phyloP scores from a whole-genome alignment of 345 rosid genomes.

The Populus tremula region DNA sequence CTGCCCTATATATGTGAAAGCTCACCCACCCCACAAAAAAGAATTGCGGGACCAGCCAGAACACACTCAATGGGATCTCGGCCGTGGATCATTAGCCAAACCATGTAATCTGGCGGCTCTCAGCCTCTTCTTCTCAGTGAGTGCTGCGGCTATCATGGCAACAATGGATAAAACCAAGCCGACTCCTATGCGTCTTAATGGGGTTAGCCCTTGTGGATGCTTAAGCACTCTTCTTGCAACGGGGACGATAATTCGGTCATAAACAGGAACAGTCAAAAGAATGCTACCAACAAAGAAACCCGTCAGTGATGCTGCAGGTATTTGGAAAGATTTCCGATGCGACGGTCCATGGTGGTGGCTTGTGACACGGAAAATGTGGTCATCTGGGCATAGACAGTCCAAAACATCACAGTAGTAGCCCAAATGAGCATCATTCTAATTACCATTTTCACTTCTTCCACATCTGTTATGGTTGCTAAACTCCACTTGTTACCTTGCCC shows the following conservation, averaged over 20 bases:
- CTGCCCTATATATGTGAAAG: slow-evolving; percentile 80
- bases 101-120: slow-evolving; percentile 43
- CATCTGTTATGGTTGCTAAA: slow-evolving; percentile 78
- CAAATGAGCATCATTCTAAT: slow-evolving; percentile 85
- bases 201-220: slow-evolving; percentile 76
- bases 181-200: slow-evolving; percentile 74
- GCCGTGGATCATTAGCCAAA: slow-evolving; percentile 36
- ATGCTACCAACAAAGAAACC: slow-evolving; percentile 83
- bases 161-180: slow-evolving; percentile 55
- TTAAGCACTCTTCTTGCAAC: slow-evolving; percentile 46
- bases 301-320: slow-evolving; percentile 72
- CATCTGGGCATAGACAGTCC: slow-evolving; percentile 97
- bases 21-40: slow-evolving; percentile 84
- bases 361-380: slow-evolving; percentile 93
- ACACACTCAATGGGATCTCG: slow-evolving; percentile 63
- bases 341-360: slow-evolving; percentile 87
- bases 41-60: slow-evolving; percentile 81
- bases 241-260: slow-evolving; percentile 62
- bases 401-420: slow-evolving; percentile 83
- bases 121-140: slow-evolving; percentile 63
- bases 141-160: slow-evolving; percentile 73
- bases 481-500: slow-evolving; percentile 55
- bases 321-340: slow-evolving; percentile 67
- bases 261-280: slow-evolving; percentile 75
- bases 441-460: slow-evolving; percentile 88